phyloP scores from a whole-genome alignment of 2,329 filamentous ascomycete genomes.

The Cladosporium sp. region DNA sequence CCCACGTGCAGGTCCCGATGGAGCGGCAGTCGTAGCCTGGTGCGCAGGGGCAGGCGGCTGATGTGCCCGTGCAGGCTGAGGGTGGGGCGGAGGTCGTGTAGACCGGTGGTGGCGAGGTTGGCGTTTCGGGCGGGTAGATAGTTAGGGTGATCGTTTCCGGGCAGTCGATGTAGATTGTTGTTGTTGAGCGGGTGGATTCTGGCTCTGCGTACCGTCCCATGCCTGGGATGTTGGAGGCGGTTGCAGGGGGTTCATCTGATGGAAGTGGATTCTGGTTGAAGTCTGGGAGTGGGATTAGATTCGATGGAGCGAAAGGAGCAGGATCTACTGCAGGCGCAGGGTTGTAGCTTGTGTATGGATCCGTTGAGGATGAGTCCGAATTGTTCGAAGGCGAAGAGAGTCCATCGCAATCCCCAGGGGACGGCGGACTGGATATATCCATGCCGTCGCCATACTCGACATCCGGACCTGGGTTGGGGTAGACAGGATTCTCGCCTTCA shows the following conservation, averaged over 20 bases:
- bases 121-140: constrained; percentile 12
- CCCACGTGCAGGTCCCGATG: constrained; percentile 20
- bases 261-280: too few relatives aligned
- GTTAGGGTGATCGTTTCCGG: constrained; percentile 22
- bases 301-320: not conserved
- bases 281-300: too few relatives aligned
- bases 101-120: constrained; percentile 4
- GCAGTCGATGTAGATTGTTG: constrained; percentile 22
- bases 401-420: constrained; percentile 29
- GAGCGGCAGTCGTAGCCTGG: constrained; percentile 18
- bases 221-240: not conserved
- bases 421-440: constrained; percentile 24
- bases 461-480: constrained; percentile 38
- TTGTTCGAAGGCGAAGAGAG: constrained; percentile 13
- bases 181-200: constrained; percentile 8
- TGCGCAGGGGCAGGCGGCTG: constrained; percentile 20
- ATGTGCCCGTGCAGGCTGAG: constrained; percentile 19
- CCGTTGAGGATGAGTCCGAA: constrained; percentile 3
- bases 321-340: not conserved
- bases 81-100: constrained; percentile 14
- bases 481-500: constrained; percentile 37
- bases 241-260: not conserved
- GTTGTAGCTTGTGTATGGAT: constrained; percentile 7
- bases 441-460: constrained; percentile 37
- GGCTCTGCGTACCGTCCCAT: not conserved